Conservation (phyloP, 495 filamentous ascomycete genomes). For the Penicillium bialowiezense region DNA sequence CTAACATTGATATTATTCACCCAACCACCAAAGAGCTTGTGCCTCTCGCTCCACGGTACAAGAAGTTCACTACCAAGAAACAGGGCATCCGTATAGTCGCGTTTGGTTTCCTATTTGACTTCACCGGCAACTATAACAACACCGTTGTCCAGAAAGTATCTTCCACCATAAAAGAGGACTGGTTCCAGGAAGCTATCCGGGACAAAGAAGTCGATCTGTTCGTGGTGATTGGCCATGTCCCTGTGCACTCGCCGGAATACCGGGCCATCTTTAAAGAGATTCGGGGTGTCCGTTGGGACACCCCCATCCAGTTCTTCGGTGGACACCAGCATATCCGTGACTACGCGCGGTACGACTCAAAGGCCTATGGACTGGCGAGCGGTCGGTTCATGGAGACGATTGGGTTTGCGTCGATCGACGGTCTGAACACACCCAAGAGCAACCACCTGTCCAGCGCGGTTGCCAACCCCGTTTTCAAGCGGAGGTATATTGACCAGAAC, state of each 20-base stretch:
- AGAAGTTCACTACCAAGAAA: conserved; percentile 86
- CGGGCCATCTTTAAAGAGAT: conserved; percentile 75
- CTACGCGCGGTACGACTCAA: conserved; percentile 74
- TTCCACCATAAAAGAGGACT: conserved; percentile 74
- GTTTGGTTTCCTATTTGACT: conserved; percentile 94
- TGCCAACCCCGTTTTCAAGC: conserved; percentile 57
- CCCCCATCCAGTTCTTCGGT: conserved; percentile 89
- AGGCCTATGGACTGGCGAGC: conserved; percentile 78
- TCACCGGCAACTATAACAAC: conserved; percentile 83
- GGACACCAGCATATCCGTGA: conserved; percentile 91
- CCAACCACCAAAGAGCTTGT: conserved; percentile 63
- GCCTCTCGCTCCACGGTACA: conserved; percentile 77
- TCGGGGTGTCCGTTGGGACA: conserved; percentile 69
- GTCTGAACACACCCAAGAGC: conserved; percentile 43
- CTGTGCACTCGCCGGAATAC: conserved; percentile 75
- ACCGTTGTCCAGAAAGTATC: conserved; percentile 77
- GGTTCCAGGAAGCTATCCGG: conserved; percentile 85
- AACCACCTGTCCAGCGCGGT: conserved; percentile 31
- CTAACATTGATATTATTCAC: conserved; percentile 87
- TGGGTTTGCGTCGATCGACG: conserved; percentile 86
- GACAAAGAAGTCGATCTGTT: conserved; percentile 83
- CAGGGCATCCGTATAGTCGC: conserved; percentile 78
- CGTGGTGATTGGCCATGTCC: conserved; percentile 82
- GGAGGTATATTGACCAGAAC: conserved; percentile 95
- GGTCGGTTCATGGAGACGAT: conserved; percentile 99